Conservation (phyloP, 2,329 filamentous ascomycete genomes). For the Pseudogymnoascus sp. region DNA sequence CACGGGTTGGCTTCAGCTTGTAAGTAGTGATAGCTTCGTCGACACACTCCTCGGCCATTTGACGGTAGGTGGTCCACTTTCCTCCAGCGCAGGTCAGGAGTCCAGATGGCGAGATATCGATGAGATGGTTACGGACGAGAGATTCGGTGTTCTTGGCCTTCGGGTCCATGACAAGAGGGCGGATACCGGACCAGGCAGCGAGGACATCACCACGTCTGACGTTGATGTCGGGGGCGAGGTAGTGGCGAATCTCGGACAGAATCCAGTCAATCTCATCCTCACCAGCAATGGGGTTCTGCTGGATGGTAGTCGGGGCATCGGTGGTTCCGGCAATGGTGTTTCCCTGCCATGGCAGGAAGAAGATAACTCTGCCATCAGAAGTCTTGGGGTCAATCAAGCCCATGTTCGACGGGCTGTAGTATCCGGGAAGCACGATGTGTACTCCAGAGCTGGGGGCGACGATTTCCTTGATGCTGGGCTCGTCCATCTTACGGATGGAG, state of each 20-base stretch:
- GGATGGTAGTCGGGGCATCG: slow-evolving; percentile 64
- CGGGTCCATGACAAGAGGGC: slow-evolving; percentile 73
- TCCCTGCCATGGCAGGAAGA: slow-evolving; percentile 84
- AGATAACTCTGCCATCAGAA: slow-evolving; percentile 78
- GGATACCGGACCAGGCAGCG: slow-evolving; percentile 77
- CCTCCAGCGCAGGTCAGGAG: slow-evolving; percentile 75
- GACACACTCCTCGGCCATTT: slow-evolving; percentile 82
- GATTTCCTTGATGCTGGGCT: slow-evolving; percentile 60
- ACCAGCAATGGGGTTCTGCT: slow-evolving; percentile 62
- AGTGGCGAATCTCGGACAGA: slow-evolving; percentile 67
- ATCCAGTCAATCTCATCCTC: slow-evolving; percentile 83
- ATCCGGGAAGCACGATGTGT: slow-evolving; percentile 74
- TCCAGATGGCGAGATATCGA: slow-evolving; percentile 66
- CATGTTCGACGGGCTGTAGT: slow-evolving; percentile 75
- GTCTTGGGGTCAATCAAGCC: slow-evolving; percentile 75
- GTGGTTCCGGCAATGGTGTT: slow-evolving; percentile 84
- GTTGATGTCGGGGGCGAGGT: slow-evolving; percentile 72
- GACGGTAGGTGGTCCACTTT: slow-evolving; percentile 84
- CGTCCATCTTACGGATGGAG: slow-evolving; percentile 74
- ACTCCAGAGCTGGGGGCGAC: slow-evolving; percentile 76
- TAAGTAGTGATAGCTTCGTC: slow-evolving; percentile 67
- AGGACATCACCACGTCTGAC: slow-evolving; percentile 74
- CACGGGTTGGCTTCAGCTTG: slow-evolving; percentile 46
- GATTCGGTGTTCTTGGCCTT: slow-evolving; percentile 76
- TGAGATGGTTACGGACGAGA: slow-evolving; percentile 73